Evolutionary conservation across 2,329 filamentous ascomycete species (phyloP), one percentile per base, ranked within the genome.

Genomic region (Fusarium albosuccineum): DNA sequence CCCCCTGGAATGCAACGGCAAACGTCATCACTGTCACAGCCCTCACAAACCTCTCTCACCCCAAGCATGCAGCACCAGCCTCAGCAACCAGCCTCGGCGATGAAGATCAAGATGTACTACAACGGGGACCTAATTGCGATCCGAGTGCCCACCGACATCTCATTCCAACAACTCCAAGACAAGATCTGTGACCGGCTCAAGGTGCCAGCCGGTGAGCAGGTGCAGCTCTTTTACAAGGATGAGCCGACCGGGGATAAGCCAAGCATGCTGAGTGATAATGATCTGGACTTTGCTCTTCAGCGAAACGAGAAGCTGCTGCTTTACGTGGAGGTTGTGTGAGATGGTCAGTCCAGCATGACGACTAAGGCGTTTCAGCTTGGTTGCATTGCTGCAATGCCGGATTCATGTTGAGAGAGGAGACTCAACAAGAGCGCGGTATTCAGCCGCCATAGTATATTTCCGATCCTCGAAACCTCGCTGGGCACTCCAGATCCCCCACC

Each of bases 61-160:
- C 83, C 83, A 1, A 82, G 80, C 16, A 76, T 84, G 52, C 81
- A 79, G 11, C 64, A 70, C 22, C 69, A 70, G 10, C 64, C 63
- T 22, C 72, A 64, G 63, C 80, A 83, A 56, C 76, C 78, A 34
- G 75, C 81, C 7, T 81, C 85, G 8, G 86, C 88, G 4, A 91
- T 97, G 82, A 98, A 97, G 79, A 92, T 98, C 77, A 98, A 98
- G 81, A 91, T 97, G 55, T 96, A 92, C 82, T 97, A 93, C 82
- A 92, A 95, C 68, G 91, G 94, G 63, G 95, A 97, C 70, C 88
- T 97, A 58, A 95, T 97, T 70, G 92, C 96, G 44, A 94, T 99
- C 73, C 90, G 94, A 34, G 93, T 98, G 57, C 91, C 95, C 0
- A 86, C 87, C 2, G 92, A 97, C 56, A 93, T 97, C 72, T 86